These are phyloP conservation scores for Blastobotrys raffinosifermentans DNA, from an alignment of 1,139 yeast genomes.

Conservation along the genomic window DNA sequence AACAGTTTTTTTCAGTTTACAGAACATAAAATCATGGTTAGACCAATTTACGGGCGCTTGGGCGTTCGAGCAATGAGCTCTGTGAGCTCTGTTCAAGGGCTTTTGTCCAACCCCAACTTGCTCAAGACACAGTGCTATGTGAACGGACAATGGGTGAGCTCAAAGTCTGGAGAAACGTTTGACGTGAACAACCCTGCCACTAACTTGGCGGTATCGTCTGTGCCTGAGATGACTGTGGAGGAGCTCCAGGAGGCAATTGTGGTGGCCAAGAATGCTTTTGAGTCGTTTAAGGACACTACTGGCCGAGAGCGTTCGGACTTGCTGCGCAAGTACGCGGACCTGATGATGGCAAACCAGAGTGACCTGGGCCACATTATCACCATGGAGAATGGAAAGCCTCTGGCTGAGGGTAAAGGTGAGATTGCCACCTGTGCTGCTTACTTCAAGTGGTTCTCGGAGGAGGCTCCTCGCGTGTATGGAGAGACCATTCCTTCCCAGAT, in stretches of 20 bases:
- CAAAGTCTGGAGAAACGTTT: conserved; percentile 49
- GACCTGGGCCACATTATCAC: conserved; percentile 71
- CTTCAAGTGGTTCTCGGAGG: conserved; percentile 84
- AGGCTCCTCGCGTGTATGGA: conserved; percentile 74
- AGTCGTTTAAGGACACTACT: conserved; percentile 48
- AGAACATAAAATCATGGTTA: no score
- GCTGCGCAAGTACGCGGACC: conserved; percentile 55
- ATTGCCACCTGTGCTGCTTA: conserved; percentile 70
- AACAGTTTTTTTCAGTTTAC: no score
- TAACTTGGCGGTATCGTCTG: conserved; percentile 47
- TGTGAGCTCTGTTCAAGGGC: no score
- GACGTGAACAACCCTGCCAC: conserved; percentile 75
- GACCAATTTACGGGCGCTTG: neutral
- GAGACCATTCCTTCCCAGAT: conserved; percentile 62
- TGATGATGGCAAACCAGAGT: conserved; percentile 59
- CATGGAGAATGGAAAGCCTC: conserved; percentile 80
- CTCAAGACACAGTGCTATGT: conserved; percentile 54
- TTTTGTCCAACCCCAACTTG: conserved; percentile 52
- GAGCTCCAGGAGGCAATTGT: conserved; percentile 45
- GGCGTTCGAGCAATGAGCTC: neutral
- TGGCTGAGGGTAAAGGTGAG: conserved; percentile 72
- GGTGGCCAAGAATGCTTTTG: conserved; percentile 56
- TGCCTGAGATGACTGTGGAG: conserved; percentile 51
- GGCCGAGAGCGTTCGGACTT: conserved; percentile 62
- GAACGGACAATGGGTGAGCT: conserved; percentile 64